phyloP scores from a whole-genome alignment of 2,329 filamentous ascomycete species.

The Arthroderma sp. region DNA sequence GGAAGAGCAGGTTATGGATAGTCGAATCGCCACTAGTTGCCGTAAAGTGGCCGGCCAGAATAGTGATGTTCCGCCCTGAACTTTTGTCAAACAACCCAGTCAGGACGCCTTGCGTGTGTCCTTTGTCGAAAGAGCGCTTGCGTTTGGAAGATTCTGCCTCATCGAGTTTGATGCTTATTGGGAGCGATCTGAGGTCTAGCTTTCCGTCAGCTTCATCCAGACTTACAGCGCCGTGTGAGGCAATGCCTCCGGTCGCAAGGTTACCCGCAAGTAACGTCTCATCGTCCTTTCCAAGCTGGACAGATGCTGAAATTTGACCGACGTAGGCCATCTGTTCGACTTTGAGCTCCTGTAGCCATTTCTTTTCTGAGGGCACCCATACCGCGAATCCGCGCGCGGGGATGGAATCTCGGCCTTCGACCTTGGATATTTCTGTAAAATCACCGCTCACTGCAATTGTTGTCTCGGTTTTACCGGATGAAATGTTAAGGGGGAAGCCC shows the following conservation, averaged over 20 bases:
- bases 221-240: conserved; percentile 58
- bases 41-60: conserved; percentile 77
- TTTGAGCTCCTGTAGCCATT: conserved; percentile 75
- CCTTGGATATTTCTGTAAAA: conserved; percentile 54
- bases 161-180: conserved; percentile 36
- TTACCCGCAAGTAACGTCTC: conserved; percentile 66
- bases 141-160: conserved; percentile 14
- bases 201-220: conserved; percentile 34
- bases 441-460: conserved; percentile 69
- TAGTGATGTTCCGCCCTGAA: conserved; percentile 53
- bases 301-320: conserved; percentile 59
- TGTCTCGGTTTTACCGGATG: conserved; percentile 51
- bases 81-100: conserved; percentile 12
- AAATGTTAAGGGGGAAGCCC: conserved; percentile 66
- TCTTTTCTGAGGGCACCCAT: conserved; percentile 74
- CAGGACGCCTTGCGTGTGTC: conserved; percentile 22
- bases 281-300: conserved; percentile 49
- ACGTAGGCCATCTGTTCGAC: conserved; percentile 51
- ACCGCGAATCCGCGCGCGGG: conserved; percentile 66
- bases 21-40: conserved; percentile 56
- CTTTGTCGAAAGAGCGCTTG: conserved; percentile 19
- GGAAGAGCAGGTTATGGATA: conserved; percentile 67
- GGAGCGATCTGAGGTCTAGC: conserved; percentile 27
- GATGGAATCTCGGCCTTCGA: conserved; percentile 45
- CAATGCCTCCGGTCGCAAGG: conserved; percentile 60